phyloP scores from a whole-genome alignment of 441 rosid species.

The Pelargonium citronellum region DNA sequence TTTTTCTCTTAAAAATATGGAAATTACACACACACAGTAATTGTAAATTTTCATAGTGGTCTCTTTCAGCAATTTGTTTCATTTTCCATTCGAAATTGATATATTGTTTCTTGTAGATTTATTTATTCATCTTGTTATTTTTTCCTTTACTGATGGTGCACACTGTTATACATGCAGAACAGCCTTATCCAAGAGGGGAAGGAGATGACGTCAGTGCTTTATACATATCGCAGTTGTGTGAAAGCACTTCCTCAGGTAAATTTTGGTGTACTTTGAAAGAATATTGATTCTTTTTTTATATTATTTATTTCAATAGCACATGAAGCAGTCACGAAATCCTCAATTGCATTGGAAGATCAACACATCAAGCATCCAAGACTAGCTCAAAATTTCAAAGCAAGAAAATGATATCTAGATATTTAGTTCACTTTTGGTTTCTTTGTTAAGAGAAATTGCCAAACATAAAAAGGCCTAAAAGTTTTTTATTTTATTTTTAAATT shows the following conservation, averaged over 20 bases:
- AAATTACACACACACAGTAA: constrained; percentile 5
- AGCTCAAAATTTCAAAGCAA: neutral
- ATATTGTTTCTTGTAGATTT: neutral
- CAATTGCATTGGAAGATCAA: constrained; percentile 3
- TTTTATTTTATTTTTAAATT: too few relatives aligned
- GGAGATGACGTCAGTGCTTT: constrained; percentile 96
- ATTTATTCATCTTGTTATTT: neutral
- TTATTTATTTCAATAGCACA: neutral
- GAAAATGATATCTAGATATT: neutral
- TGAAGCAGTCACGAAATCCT: neutral
- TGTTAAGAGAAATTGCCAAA: neutral
- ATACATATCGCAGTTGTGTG: constrained; percentile 95
- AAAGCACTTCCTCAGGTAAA: constrained; percentile 99
- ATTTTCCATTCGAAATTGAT: constrained; percentile 14
- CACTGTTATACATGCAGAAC: constrained; percentile 45
- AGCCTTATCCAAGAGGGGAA: constrained; percentile 88
- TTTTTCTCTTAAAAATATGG: constrained; percentile 6
- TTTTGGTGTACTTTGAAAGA: constrained; percentile 21
- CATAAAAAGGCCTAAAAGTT: too few relatives aligned
- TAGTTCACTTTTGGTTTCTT: neutral
- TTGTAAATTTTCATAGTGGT: neutral
- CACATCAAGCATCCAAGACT: neutral
- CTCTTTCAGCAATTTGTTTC: constrained; percentile 1
- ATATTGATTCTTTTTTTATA: neutral
- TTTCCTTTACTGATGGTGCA: constrained; percentile 12